phyloP scores from a whole-genome alignment of 1,139 yeast genomes.

The Hyphopichia burtonii region DNA sequence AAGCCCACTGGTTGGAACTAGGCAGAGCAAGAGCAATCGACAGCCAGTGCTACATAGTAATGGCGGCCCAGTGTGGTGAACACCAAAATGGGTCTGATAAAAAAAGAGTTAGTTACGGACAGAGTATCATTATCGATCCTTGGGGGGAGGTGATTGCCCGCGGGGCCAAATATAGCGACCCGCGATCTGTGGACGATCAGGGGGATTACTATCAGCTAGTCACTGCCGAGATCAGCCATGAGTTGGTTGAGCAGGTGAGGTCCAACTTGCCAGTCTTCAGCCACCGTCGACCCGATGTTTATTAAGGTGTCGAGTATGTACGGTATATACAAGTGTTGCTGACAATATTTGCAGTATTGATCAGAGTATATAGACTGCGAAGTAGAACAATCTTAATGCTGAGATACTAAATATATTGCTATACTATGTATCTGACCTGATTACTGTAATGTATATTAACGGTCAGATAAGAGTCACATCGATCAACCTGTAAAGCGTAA shows the following conservation, averaged over 20 bases:
- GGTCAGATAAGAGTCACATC: no score
- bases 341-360: no score
- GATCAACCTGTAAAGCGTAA: no score
- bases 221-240: conserved; percentile 68
- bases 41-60: conserved; percentile 79
- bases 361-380: no score
- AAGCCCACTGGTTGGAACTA: conserved; percentile 82
- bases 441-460: no score
- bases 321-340: no score
- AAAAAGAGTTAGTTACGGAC: conserved; percentile 73
- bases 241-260: conserved; percentile 49
- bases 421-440: no score
- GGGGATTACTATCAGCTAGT: conserved; percentile 58
- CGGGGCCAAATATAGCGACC: conserved; percentile 35
- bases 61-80: conserved; percentile 89
- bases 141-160: conserved; percentile 82
- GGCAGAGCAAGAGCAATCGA: conserved; percentile 86
- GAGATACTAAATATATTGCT: no score
- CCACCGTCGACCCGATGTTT: conserved; percentile 67
- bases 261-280: conserved; percentile 70
- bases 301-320: no score
- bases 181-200: conserved; percentile 27
- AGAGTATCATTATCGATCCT: conserved; percentile 81
- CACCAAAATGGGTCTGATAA: conserved; percentile 46
- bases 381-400: no score